Conservation (phyloP, 2,329 filamentous ascomycete genomes). For the Ceratocystis eucalypticola region DNA sequence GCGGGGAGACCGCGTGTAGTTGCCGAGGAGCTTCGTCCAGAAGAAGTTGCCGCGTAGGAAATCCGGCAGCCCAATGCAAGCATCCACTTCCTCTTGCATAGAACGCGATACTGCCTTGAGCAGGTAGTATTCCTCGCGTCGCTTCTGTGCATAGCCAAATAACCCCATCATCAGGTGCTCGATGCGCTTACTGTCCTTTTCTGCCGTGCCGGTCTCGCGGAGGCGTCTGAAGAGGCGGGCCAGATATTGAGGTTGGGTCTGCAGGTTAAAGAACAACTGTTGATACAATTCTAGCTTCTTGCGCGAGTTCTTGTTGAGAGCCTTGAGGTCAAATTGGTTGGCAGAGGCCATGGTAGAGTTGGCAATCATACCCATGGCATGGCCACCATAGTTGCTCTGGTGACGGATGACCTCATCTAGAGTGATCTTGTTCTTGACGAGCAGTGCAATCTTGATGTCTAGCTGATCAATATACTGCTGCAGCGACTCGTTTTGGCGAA, state of each 20-base stretch:
- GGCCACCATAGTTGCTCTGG: constrained; percentile 88
- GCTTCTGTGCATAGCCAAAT: constrained; percentile 94
- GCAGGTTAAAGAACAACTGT: constrained; percentile 90
- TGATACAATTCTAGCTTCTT: constrained; percentile 95
- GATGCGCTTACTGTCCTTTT: constrained; percentile 85
- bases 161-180: constrained; percentile 92
- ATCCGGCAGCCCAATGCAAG: constrained; percentile 60
- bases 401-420: constrained; percentile 95
- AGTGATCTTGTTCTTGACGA: constrained; percentile 99
- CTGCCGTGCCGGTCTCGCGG: constrained; percentile 68
- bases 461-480: constrained; percentile 98
- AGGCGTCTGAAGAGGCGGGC: constrained; percentile 75
- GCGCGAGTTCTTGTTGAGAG: constrained; percentile 89
- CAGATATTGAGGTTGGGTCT: constrained; percentile 92
- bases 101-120: constrained; percentile 76
- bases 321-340: constrained; percentile 92
- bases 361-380: constrained; percentile 69
- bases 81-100: constrained; percentile 72
- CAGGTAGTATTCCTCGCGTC: constrained; percentile 91
- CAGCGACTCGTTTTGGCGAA: constrained; percentile 89
- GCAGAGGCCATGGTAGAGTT: constrained; percentile 79
- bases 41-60: constrained; percentile 84
- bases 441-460: constrained; percentile 94
- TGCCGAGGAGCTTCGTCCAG: constrained; percentile 74
- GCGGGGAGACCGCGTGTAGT: constrained; percentile 79